Evolutionary conservation across 164 flowering plant species (phyloP).

Genomic region (Akebia trifoliata): DNA sequence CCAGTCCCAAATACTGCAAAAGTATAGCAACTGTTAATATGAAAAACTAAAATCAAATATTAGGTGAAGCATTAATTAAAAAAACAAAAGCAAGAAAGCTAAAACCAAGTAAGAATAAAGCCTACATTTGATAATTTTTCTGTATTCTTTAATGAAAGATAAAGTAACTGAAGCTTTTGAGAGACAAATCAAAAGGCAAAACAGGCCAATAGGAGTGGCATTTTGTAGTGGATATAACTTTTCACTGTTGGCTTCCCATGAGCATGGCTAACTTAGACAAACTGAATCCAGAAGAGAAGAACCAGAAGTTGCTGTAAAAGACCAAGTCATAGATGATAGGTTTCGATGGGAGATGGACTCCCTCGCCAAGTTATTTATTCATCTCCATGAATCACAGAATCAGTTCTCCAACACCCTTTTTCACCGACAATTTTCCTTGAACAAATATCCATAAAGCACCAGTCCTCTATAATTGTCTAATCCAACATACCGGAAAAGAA

Average conservation of each 20-base stretch:
- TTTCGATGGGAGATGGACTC: too few relatives aligned
- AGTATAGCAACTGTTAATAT: constrained; percentile 3
- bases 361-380: too few relatives aligned
- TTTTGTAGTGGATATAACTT: background rate
- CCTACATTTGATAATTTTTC: too few relatives aligned
- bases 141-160: too few relatives aligned
- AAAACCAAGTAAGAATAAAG: background rate
- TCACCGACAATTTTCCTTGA: too few relatives aligned
- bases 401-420: too few relatives aligned
- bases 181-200: background rate
- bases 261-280: constrained; percentile 1
- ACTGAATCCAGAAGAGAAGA: background rate
- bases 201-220: background rate
- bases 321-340: too few relatives aligned
- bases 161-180: background rate
- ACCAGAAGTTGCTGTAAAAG: too few relatives aligned
- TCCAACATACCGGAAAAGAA: too few relatives aligned
- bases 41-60: background rate
- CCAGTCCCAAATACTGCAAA: constrained; percentile 83
- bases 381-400: too few relatives aligned
- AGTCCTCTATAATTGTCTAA: too few relatives aligned
- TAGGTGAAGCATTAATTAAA: background rate
- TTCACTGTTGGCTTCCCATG: background rate
- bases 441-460: too few relatives aligned
- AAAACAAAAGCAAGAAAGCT: background rate